Evolutionary conservation across 768 basidiomycete genomes (phyloP).

Genomic region (Leucosporidium creatinivorum): DNA sequence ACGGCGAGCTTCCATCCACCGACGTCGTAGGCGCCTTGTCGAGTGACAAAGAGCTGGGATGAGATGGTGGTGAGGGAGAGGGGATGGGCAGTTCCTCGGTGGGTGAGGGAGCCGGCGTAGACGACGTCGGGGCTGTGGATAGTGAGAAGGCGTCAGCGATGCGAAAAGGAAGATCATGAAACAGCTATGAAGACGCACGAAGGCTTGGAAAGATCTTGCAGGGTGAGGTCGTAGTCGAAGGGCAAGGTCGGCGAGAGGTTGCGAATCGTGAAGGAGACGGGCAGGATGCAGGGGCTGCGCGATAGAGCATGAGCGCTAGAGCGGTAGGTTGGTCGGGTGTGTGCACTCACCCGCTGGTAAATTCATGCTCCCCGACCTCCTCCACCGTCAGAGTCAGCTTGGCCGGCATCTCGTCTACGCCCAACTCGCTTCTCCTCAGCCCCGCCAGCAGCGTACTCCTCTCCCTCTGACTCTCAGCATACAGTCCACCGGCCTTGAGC

Average conservation of each 20-base stretch:
- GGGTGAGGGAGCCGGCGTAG: slow-evolving; percentile 62
- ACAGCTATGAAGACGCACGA: background rate
- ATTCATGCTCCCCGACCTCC: slow-evolving; percentile 53
- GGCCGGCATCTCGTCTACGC: slow-evolving; percentile 68
- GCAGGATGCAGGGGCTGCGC: slow-evolving; percentile 52
- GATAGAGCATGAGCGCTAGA: background rate
- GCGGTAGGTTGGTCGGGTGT: too few relatives aligned
- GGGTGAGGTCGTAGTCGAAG: slow-evolving; percentile 11
- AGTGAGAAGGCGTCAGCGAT: too few relatives aligned
- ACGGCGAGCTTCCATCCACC: slow-evolving; percentile 57
- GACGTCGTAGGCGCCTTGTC: slow-evolving; percentile 59
- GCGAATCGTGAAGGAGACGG: slow-evolving; percentile 54
- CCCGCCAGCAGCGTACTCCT: slow-evolving; percentile 59
- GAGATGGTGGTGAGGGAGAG: slow-evolving; percentile 46
- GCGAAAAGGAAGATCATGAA: too few relatives aligned
- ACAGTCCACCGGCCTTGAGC: slow-evolving; percentile 66
- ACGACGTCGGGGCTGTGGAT: slow-evolving; percentile 15
- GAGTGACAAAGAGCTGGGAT: slow-evolving; percentile 55
- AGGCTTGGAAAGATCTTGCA: background rate
- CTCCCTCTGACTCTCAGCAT: slow-evolving; percentile 78
- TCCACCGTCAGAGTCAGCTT: slow-evolving; percentile 50
- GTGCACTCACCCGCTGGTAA: slow-evolving; percentile 54
- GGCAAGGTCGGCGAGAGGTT: slow-evolving; percentile 65
- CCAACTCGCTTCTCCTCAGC: slow-evolving; percentile 66
- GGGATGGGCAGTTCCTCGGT: slow-evolving; percentile 56